A percentile compares a stretch with the other conserved stretches of the same genome.
phyloP scores from a whole-genome alignment of 768 basidiomycete genomes.

The Russula virescens region DNA sequence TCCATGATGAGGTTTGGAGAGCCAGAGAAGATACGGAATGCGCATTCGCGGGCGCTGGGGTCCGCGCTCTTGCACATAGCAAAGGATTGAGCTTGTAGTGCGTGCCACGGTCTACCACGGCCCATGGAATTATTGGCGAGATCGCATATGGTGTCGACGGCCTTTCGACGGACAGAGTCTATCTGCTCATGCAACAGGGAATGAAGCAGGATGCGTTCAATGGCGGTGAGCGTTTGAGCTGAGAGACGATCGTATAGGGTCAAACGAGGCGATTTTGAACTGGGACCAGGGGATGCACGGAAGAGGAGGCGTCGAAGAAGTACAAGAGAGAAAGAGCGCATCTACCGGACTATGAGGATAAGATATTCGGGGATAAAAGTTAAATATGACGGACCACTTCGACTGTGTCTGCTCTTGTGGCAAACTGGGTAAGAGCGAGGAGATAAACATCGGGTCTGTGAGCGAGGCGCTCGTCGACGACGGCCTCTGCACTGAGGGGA shows the following conservation, averaged over 20 bases:
- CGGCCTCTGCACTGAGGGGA: constrained; percentile 59
- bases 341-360: constrained; percentile 37
- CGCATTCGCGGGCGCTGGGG: constrained; percentile 33
- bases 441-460: constrained; percentile 76
- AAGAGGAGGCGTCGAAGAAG: constrained; percentile 75
- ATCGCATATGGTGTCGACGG: constrained; percentile 71
- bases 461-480: constrained; percentile 73
- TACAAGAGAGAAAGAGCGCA: constrained; percentile 82
- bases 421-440: constrained; percentile 73
- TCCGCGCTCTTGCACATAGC: constrained; percentile 47
- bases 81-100: constrained; percentile 66
- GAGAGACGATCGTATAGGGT: constrained; percentile 76
- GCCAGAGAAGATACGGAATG: constrained; percentile 66
- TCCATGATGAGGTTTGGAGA: constrained; percentile 74
- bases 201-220: constrained; percentile 68
- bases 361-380: neutral
- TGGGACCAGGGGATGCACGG: constrained; percentile 43
- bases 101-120: constrained; percentile 77
- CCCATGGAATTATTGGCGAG: constrained; percentile 69
- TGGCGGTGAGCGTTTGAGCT: constrained; percentile 53
- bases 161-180: constrained; percentile 56
- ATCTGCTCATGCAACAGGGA: constrained; percentile 58
- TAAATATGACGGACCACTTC: constrained; percentile 56
- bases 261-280: constrained; percentile 36
- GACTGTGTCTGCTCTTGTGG: constrained; percentile 60